phyloP scores from a whole-genome alignment of 805 yeast species.

The Deakozyma indianensis region DNA sequence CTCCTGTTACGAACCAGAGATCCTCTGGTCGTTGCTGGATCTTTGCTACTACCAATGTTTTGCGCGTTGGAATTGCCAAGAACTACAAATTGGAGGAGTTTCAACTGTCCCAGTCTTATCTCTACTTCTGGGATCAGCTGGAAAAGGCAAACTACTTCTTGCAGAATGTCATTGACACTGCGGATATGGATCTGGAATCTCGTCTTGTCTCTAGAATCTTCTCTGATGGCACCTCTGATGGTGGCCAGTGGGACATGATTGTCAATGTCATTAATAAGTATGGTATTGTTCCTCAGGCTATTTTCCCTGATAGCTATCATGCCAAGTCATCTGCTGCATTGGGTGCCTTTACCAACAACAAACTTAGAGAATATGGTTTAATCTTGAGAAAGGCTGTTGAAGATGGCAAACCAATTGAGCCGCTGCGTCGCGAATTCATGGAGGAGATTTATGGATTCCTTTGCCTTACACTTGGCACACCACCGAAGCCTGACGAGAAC shows the following conservation, averaged over 20 bases:
- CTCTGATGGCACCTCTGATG: conserved; percentile 57
- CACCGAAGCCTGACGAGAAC: conserved; percentile 56
- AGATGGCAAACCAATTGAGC: conserved; percentile 24
- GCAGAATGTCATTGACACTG: conserved; percentile 61
- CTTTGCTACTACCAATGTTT: conserved; percentile 66
- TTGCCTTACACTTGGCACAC: conserved; percentile 58
- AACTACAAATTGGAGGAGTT: conserved; percentile 50
- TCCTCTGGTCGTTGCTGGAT: conserved; percentile 80
- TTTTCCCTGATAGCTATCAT: conserved; percentile 55
- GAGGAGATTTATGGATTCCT: conserved; percentile 51
- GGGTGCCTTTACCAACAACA: conserved; percentile 50
- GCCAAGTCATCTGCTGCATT: conserved; percentile 36
- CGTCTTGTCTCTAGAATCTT: conserved; percentile 55
- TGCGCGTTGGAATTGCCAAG: conserved; percentile 48
- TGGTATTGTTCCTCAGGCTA: conserved; percentile 62
- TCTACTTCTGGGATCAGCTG: conserved; percentile 74
- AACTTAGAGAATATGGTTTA: conserved; percentile 69
- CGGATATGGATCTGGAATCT: conserved; percentile 50
- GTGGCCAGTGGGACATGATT: conserved; percentile 84
- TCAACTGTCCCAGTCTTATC: conserved; percentile 64
- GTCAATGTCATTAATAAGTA: conserved; percentile 63
- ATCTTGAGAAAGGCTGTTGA: conserved; percentile 39
- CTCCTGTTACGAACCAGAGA: conserved; percentile 61
- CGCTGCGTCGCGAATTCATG: conserved; percentile 34
- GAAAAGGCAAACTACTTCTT: conserved; percentile 74